phyloP scores from a whole-genome alignment of 2,329 filamentous ascomycete genomes.

The Acephala macrosclerotiorum region DNA sequence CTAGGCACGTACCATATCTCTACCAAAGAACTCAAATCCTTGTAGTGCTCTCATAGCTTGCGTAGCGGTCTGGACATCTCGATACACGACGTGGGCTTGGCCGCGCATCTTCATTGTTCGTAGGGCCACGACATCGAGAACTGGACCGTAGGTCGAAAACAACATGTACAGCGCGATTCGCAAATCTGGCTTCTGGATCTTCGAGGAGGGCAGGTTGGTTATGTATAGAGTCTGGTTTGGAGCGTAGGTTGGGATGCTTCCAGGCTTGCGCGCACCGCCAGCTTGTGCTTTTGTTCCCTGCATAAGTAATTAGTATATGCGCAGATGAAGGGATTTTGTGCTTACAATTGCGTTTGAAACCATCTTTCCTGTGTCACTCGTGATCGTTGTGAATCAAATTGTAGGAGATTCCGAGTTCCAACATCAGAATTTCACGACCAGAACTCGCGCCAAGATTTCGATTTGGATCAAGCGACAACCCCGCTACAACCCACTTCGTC shows the following conservation, averaged over 20 bases:
- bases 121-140: constrained; percentile 89
- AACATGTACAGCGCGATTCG: constrained; percentile 89
- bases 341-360: constrained; percentile 18
- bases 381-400: neutral
- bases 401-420: neutral
- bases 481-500: constrained; percentile 19
- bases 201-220: constrained; percentile 83
- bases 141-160: constrained; percentile 91
- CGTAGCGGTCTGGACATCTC: constrained; percentile 89
- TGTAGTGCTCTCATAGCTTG: constrained; percentile 92
- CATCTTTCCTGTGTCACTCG: neutral
- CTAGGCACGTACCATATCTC: constrained; percentile 73
- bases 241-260: constrained; percentile 61
- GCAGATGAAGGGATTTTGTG: neutral
- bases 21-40: constrained; percentile 85
- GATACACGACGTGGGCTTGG: constrained; percentile 91
- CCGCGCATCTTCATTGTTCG: constrained; percentile 94
- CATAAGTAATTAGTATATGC: constrained; percentile 29
- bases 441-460: neutral
- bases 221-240: constrained; percentile 91
- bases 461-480: constrained; percentile 12
- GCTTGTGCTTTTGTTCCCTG: constrained; percentile 40
- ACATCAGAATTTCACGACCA: neutral
- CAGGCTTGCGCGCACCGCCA: constrained; percentile 38
- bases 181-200: constrained; percentile 88